Evolutionary conservation across 495 filamentous ascomycete species (phyloP), one percentile per base, ranked within the genome.

Genomic region (Penicillium ucsense): DNA sequence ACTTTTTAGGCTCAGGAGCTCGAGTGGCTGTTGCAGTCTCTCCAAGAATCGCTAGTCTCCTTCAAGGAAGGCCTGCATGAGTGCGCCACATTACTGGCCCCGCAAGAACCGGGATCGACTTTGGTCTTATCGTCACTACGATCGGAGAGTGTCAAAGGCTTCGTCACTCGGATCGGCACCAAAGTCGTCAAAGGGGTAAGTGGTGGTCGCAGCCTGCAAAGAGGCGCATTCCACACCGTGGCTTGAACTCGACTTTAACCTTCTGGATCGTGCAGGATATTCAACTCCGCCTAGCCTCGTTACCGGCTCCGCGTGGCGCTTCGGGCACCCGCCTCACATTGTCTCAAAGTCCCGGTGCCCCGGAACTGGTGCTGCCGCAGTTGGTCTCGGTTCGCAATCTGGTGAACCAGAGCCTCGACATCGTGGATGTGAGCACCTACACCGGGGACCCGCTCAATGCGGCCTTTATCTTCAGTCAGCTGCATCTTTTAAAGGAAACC

Each of bases 111-210:
- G 2, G 86, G 86, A 8, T 86, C 81, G 45, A 98, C 90, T 4
- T 79, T 98, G 41, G 90, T 86, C 5, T 72, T 97, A 30, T 89
- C 86, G 45, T 92, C 89, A n/a, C 70, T 84, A 34, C 78, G 94
- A 11, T 88, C 85, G 40, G 92, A 98, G 70, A 80, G 76, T 50
- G 81, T 97, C 33, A 98, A 98, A 62, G 92, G 92, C 4, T 84
- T 86, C 62, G 77, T 96, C 43, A 96, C 90, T 1, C 79, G 88
- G 28, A 77, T 88, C 8, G 88, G 88, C 5, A 83, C 82, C 8
- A 75, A 79, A 35, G 78, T 94, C 32, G 80, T 88, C 33, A 87
- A 87, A 52, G 86, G 84, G 32, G 85, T 86, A 70, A 20, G 20
- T 20, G 20, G 20, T 20, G 20, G 20, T 20, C 20, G 20, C 20